phyloP scores from a whole-genome alignment of 257 asterid genomes.

The Penstemon barbatus region DNA sequence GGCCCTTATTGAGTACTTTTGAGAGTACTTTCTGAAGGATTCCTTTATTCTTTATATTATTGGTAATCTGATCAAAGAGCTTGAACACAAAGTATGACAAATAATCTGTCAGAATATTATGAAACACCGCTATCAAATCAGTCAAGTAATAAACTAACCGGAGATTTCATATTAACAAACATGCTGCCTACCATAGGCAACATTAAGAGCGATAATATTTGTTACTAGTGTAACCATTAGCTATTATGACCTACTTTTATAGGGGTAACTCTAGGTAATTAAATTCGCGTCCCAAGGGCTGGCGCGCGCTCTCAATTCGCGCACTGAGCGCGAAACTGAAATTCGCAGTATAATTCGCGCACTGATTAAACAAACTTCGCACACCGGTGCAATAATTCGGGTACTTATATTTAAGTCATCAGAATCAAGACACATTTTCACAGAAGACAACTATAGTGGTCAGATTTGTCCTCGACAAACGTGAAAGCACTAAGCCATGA shows the following conservation, averaged over 20 bases:
- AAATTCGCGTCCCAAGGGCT: too few species aligned
- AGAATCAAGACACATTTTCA: too few species aligned
- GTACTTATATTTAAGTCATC: too few species aligned
- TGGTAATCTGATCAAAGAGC: neutral
- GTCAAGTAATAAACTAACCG: neutral
- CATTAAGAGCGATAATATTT: neutral
- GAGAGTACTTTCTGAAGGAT: neutral
- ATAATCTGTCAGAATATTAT: neutral
- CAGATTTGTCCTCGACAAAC: too few species aligned
- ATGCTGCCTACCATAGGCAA: neutral
- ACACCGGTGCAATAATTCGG: too few species aligned
- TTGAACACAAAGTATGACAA: neutral
- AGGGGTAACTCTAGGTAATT: neutral
- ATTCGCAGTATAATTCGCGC: too few species aligned
- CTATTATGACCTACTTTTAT: neutral
- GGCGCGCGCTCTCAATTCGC: too few species aligned
- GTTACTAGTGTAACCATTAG: constrained; percentile 6
- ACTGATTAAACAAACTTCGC: too few species aligned
- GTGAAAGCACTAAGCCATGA: too few species aligned
- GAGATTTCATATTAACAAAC: neutral
- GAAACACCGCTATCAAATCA: neutral
- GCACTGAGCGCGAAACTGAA: too few species aligned
- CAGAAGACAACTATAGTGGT: too few species aligned
- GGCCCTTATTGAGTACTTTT: neutral
- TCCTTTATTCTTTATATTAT: neutral